A percentile compares a stretch with the other conserved stretches of the same genome.
phyloP scores from a whole-genome alignment of 2,329 filamentous ascomycete species.

The Fusarium decemcellulare region DNA sequence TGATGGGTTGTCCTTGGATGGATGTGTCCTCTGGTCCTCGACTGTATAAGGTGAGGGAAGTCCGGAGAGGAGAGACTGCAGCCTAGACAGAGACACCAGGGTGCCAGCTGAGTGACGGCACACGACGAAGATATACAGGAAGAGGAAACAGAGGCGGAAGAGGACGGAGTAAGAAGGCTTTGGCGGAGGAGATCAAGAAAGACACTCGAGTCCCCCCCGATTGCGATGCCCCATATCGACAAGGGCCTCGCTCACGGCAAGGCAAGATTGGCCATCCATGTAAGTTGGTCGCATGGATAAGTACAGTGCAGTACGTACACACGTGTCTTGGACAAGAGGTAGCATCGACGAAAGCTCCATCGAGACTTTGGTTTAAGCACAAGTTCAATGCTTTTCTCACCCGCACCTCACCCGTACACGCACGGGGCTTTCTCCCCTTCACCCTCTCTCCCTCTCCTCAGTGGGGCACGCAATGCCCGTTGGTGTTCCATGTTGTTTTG shows the following conservation, averaged over 20 bases:
- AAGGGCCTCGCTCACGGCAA: constrained; percentile 20
- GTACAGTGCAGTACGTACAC: constrained; percentile 15
- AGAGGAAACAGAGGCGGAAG: constrained; percentile 21
- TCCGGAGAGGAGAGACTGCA: too few relatives aligned
- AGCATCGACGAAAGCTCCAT: constrained; percentile 11
- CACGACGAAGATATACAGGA: constrained; percentile 14
- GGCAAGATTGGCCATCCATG: constrained; percentile 35
- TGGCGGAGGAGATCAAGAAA: constrained; percentile 25
- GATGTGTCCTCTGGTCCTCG: not conserved
- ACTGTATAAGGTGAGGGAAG: too few relatives aligned
- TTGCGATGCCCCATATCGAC: constrained; percentile 33
- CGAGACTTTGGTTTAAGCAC: not conserved
- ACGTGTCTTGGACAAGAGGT: constrained; percentile 20
- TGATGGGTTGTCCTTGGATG: not conserved
- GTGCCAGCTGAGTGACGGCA: not conserved
- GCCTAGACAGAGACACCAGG: too few relatives aligned
- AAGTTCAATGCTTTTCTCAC: not conserved
- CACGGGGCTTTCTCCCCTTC: not conserved
- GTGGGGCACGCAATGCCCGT: constrained; percentile 22
- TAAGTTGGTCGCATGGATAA: constrained; percentile 38
- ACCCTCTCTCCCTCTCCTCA: not conserved
- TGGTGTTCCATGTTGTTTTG: not conserved
- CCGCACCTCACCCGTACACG: not conserved
- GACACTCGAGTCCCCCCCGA: constrained; percentile 19
- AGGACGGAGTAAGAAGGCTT: constrained; percentile 5